phyloP scores from a whole-genome alignment of 2,329 filamentous ascomycete genomes.

The Geosmithia putterillii region DNA sequence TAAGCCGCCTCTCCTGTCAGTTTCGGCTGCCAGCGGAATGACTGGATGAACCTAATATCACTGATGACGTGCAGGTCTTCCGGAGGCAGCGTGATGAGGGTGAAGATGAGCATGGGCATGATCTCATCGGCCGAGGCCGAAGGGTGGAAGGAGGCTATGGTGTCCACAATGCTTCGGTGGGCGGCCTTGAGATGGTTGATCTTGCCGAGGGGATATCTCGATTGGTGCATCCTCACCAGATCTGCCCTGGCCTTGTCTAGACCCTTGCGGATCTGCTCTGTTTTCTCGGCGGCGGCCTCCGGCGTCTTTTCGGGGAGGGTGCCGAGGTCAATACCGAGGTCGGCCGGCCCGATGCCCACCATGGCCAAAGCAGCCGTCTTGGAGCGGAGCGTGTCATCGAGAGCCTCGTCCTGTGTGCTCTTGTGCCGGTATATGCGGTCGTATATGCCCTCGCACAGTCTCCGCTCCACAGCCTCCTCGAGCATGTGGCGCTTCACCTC shows the following conservation, averaged over 20 bases:
- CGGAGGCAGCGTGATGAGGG: slow-evolving; percentile 79
- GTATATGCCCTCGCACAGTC: slow-evolving; percentile 77
- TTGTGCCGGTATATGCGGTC: slow-evolving; percentile 82
- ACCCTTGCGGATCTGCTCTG: slow-evolving; percentile 58
- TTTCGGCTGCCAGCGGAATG: slow-evolving; percentile 75
- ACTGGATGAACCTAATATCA: slow-evolving; percentile 88
- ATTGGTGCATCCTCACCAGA: slow-evolving; percentile 71
- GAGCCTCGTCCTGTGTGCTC: slow-evolving; percentile 84
- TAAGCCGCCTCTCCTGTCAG: slow-evolving; percentile 92
- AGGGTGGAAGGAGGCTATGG: slow-evolving; percentile 52
- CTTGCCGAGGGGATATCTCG: slow-evolving; percentile 82
- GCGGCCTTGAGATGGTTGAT: slow-evolving; percentile 77
- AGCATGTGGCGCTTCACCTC: slow-evolving; percentile 66
- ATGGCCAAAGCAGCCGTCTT: slow-evolving; percentile 82
- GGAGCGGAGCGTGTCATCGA: slow-evolving; percentile 88
- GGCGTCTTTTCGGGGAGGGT: slow-evolving; percentile 40
- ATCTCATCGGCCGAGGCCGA: slow-evolving; percentile 95
- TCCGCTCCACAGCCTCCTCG: slow-evolving; percentile 84
- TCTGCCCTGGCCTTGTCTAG: slow-evolving; percentile 58
- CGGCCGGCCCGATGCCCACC: slow-evolving; percentile 81
- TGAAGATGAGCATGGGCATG: slow-evolving; percentile 91
- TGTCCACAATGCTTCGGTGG: slow-evolving; percentile 92
- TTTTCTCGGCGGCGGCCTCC: slow-evolving; percentile 44
- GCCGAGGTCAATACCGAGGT: slow-evolving; percentile 68
- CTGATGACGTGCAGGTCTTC: slow-evolving; percentile 83